Evolutionary conservation across 1,284 basidiomycete species (phyloP), one percentile per base, ranked within the genome.

Genomic region (Pterulicium gracile): DNA sequence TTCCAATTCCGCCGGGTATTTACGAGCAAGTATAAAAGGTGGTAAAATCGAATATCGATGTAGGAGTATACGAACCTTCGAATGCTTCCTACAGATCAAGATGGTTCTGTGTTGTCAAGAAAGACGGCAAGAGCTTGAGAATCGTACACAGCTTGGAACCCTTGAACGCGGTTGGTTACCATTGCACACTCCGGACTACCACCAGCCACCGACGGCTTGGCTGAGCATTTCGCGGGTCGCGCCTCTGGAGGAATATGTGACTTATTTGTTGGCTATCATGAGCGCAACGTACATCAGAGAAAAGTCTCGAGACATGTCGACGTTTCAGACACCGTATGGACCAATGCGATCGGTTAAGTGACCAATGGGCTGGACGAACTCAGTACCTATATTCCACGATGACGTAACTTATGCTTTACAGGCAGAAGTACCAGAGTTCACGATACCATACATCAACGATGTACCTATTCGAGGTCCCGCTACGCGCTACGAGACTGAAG

Each of bases 281-380:
- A 43, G 12, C 12, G 22, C 5, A 22, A 20, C 12, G 7, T 43
- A 24, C 13, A 43, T 19, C 10, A n/a, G n/a, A n/a, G n/a, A 10
- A 43, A n/a, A n/a, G 5, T 56, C 51, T 2, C 19, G 35, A 0
- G 48, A n/a, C 19, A 41, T 10, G 39, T 10, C 39, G 18, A 17
- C n/a, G 13, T 41, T 41, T 41, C 19, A 7, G 10, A 41, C 39
- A 56, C 54, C 48, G 43, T 48, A 48, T 24, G 55, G 58, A 1
- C 47, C 53, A 0, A 42, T 55, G 3, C 49, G 53, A 10, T 54
- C 62, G 0, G 15, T 18, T 2, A 56, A 52, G 0, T 47, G 69
- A 0, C 67, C 65, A 0, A 66, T 65, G 64, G 67, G 68, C 0
- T 70, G 58, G 58, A 67, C 65, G 0, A 67, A 69, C 43, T 67